Evolutionary conservation across 2,329 filamentous ascomycete genomes (phyloP).

Genomic region (Cladosporium oxysporum): DNA sequence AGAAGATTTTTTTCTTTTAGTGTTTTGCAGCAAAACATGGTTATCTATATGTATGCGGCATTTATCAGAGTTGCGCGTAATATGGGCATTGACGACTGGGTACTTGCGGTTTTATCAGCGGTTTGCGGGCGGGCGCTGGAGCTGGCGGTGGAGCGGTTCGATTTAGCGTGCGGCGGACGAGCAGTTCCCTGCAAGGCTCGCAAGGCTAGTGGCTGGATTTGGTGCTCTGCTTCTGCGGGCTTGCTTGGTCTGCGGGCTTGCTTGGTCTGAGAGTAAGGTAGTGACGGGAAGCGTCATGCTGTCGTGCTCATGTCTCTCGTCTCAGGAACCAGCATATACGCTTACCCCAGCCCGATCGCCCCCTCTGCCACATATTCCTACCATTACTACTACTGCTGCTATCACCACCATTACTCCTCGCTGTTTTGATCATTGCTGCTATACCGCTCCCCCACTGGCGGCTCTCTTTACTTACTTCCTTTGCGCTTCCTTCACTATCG

Average conservation of each 20-base stretch:
- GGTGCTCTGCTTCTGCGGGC: too few species aligned
- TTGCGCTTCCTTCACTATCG: not conserved
- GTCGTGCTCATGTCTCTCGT: not conserved
- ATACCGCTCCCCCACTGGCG: not conserved
- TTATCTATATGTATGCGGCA: not conserved
- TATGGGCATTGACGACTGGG: not conserved
- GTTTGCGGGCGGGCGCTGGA: not conserved
- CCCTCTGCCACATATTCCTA: not conserved
- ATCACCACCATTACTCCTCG: not conserved
- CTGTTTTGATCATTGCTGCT: not conserved
- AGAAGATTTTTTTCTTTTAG: not conserved
- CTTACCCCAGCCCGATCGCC: conserved; percentile 3
- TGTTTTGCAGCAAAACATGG: not conserved
- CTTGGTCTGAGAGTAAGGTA: not conserved
- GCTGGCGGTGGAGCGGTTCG: not conserved
- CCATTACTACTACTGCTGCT: not conserved
- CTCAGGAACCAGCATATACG: not conserved
- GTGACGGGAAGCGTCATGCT: not conserved
- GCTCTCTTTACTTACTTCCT: not conserved
- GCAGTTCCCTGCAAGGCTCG: not conserved
- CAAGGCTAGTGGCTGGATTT: not conserved
- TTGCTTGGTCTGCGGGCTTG: not conserved
- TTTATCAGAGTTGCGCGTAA: conserved; percentile 10
- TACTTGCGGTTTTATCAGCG: conserved; percentile 1
- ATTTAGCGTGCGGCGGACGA: not conserved